These are phyloP conservation scores for Circinella minor DNA, from an alignment of 371 early-diverging fungal genomes.

Conservation along the genomic window DNA sequence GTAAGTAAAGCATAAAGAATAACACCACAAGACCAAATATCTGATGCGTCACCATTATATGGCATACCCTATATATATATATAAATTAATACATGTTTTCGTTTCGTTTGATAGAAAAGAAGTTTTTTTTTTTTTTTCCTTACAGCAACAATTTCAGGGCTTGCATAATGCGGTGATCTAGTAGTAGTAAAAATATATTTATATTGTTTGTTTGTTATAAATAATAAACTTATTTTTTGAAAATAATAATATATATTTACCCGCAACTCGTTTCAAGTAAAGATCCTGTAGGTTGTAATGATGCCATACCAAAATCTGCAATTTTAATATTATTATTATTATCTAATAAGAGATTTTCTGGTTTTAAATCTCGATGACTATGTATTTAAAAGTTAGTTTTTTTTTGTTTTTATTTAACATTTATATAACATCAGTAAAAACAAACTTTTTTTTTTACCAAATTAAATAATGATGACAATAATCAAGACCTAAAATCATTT, in stretches of 20 bases:
- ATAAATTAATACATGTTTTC: no score
- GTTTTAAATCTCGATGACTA: slow-evolving; percentile 97
- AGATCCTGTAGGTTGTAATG: slow-evolving; percentile 71
- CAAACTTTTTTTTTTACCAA: slow-evolving; percentile 30
- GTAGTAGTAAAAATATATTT: slow-evolving; percentile 6
- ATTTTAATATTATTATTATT: slow-evolving; percentile 78
- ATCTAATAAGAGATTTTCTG: slow-evolving; percentile 93
- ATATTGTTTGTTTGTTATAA: neutral
- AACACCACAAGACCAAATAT: slow-evolving; percentile 88
- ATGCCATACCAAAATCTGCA: slow-evolving; percentile 90
- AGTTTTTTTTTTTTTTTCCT: neutral
- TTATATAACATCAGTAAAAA: slow-evolving; percentile 3
- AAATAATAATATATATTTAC: slow-evolving; percentile 20
- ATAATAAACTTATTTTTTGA: slow-evolving; percentile 9
- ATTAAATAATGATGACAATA: slow-evolving; percentile 83
- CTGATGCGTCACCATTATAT: slow-evolving; percentile 78
- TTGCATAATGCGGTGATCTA: slow-evolving; percentile 91
- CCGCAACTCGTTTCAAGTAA: slow-evolving; percentile 86
- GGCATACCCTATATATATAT: slow-evolving; percentile 58
- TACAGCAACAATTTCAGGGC: slow-evolving; percentile 90
- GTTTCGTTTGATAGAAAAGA: no score
- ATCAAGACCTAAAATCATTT: slow-evolving; percentile 93
- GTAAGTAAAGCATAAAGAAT: slow-evolving; percentile 90
- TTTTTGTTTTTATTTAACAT: neutral
- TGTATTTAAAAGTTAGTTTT: neutral